Evolutionary conservation across 1,139 yeast genomes (phyloP), one percentile per base, ranked within the genome.

Genomic region (Yamadazyma triangularis): DNA sequence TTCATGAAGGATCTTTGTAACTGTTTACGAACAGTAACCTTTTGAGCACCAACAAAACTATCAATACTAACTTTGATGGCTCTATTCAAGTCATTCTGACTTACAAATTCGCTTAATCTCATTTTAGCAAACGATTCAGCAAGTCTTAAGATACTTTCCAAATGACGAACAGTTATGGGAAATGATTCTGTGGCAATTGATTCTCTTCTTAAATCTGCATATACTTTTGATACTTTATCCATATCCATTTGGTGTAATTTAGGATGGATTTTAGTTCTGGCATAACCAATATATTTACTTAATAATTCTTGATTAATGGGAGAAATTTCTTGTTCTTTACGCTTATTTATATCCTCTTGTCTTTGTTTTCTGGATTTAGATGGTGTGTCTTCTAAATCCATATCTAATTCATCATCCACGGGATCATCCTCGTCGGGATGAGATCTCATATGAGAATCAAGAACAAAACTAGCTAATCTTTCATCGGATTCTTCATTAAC

Each of bases 141-240:
- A 36, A 88, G 77, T 64, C 99, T 81, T 40, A 91, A 71, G 39
- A 91, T 89, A 50, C 95, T 83, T 62, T 91, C 99, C 57, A 91
- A 76, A 58, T 91, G 98, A 70, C 99, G 91, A 29, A 91, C 96
- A 0, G 99, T 91, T 48, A 91, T 89, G 3, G 98, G 98, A 71
- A 89, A 88, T 0, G 96, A 87, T 1, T 96, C 97, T 0, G 97
- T 91, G 3, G 86, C 77, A 31, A 86, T 75, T 26, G 95, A 82
- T 56, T 91, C 97, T 40, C 86, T 74, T 65, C 99, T 79, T 51
- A 91, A 72, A 51, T 91, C 97, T 2, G 95, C 94, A 60, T 91
- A 91, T 2, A 93, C 94, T 42, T 79, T 70, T 4, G 96, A 77
- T 24, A 93, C 94, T 56, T 93, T 89, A 54, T 88, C 96, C 77